These are phyloP conservation scores for Beauveria sp. DNA, from an alignment of 2,329 filamentous ascomycete genomes.

Conservation along the genomic window DNA sequence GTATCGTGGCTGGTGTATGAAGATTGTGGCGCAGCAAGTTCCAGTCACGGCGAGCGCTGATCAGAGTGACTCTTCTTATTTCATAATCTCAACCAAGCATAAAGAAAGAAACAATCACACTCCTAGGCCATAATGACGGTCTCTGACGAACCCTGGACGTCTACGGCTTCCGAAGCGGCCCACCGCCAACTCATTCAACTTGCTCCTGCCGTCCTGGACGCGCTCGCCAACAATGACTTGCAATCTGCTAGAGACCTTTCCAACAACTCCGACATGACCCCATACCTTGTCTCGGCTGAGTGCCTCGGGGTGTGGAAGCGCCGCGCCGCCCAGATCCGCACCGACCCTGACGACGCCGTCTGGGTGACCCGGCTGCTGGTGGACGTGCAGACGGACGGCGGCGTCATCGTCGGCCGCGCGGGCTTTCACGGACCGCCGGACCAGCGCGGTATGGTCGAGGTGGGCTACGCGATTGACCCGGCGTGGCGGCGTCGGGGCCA, in stretches of 20 bases:
- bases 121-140: neutral
- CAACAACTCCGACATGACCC: neutral
- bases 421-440: slow-evolving; percentile 9
- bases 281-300: neutral
- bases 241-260: neutral
- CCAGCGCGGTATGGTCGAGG: slow-evolving; percentile 7
- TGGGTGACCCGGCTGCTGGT: slow-evolving; percentile 7
- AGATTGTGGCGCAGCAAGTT: too few species aligned
- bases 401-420: slow-evolving; percentile 4
- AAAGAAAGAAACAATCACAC: too few species aligned
- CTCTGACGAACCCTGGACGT: neutral
- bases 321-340: neutral
- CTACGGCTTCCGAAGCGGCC: neutral
- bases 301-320: slow-evolving; percentile 4
- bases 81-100: too few species aligned
- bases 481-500: neutral
- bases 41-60: too few species aligned
- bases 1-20: too few species aligned
- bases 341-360: neutral
- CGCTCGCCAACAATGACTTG: neutral
- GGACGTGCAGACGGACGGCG: neutral
- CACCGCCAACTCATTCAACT: neutral
- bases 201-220: neutral
- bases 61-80: too few species aligned
- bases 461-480: slow-evolving; percentile 7